Conservation (phyloP, 2,329 filamentous ascomycete genomes). For the Claviceps paspali region DNA sequence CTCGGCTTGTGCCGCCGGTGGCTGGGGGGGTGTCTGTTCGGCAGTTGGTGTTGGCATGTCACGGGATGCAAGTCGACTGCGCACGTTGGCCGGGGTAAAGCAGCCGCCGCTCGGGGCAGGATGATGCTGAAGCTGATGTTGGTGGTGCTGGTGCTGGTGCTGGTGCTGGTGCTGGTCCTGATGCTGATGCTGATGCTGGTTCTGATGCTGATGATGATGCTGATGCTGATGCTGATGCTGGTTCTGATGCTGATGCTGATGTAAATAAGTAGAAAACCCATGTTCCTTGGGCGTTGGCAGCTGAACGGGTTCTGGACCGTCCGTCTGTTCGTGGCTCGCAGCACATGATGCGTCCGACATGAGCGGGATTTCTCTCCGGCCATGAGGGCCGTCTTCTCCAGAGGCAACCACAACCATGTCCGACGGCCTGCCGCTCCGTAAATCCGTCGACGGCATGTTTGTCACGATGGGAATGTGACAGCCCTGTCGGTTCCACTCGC, state of each 20-base stretch:
- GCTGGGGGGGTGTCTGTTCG: slow-evolving; percentile 15
- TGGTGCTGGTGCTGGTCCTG: background rate
- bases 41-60: slow-evolving; percentile 16
- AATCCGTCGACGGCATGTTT: background rate
- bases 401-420: slow-evolving; percentile 2
- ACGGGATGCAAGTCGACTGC: slow-evolving; percentile 14
- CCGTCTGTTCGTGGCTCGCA: slow-evolving; percentile 1
- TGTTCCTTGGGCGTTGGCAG: slow-evolving; percentile 14
- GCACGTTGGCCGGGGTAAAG: slow-evolving; percentile 18
- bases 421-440: background rate
- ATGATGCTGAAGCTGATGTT: too few species aligned
- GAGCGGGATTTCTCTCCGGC: background rate
- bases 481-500: slow-evolving; percentile 30
- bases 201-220: background rate
- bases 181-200: background rate
- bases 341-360: background rate
- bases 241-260: background rate
- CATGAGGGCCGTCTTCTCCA: slow-evolving; percentile 3
- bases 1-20: slow-evolving; percentile 11
- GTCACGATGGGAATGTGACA: slow-evolving; percentile 14
- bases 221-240: background rate
- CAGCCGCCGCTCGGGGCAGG: slow-evolving; percentile 8
- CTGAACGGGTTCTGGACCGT: slow-evolving; percentile 11
- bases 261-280: slow-evolving; percentile 2
- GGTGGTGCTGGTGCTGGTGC: background rate